These are phyloP conservation scores for Rubus parviflorus DNA, from an alignment of 306 rosid species.

Conservation along the genomic window DNA sequence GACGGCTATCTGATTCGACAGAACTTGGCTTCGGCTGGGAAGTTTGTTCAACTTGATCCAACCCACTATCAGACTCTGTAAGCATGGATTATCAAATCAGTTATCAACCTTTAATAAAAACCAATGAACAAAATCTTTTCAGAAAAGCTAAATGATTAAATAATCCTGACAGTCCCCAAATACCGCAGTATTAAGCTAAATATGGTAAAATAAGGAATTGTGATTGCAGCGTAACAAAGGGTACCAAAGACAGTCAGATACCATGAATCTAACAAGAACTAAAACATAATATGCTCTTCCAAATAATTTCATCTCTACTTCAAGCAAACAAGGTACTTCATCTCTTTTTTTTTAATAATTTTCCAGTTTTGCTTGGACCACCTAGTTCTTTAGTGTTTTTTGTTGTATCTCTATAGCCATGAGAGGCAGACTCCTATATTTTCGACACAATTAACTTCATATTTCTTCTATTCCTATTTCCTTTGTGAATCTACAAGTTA, in stretches of 20 bases:
- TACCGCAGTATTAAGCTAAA: not conserved
- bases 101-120: not conserved
- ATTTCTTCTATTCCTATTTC: not conserved
- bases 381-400: not conserved
- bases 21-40: constrained; percentile 60
- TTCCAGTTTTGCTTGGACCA: not conserved
- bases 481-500: not conserved
- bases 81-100: not conserved
- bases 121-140: not conserved
- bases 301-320: not conserved
- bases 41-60: constrained; percentile 68
- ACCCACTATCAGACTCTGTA: constrained; percentile 64
- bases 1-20: constrained; percentile 57
- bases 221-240: not conserved
- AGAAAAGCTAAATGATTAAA: not conserved
- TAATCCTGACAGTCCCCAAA: not conserved
- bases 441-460: not conserved
- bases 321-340: not conserved
- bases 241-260: constrained; percentile 1
- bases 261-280: not conserved
- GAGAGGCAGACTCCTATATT: not conserved
- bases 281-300: not conserved
- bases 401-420: not conserved
- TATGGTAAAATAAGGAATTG: not conserved
- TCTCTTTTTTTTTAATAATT: not conserved